Base-by-base conservation (phyloP, 805 yeast genomes). In the Groenewaldozyma salmanticensis region DNA sequence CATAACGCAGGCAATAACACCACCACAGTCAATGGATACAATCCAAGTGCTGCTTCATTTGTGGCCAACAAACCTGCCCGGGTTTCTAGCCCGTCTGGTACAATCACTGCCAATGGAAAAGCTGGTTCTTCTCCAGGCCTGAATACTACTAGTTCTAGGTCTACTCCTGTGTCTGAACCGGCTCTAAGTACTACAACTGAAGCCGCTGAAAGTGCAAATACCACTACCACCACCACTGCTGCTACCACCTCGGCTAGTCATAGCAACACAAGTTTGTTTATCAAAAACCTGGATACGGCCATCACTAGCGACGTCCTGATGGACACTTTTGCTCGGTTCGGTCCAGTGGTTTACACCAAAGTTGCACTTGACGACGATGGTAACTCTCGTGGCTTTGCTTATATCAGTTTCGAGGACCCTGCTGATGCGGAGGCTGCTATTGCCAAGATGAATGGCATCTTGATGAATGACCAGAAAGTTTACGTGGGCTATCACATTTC, bases 401-500 rank as follows among this genome's bases (percentile, higher is more conserved):
- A 82, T 59, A 72, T 83, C 15, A 79, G 81, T 46, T 82, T 70
- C 54, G 64, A 70, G 38, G 61, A 66, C 42, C 71, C 74, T 36
- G 67, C 66, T 7, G 72, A 74, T 63, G 87, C 94, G 2, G 66
- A 77, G 34, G 57, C 60, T 18, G 86, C 90, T 31, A 77, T 81
- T 31, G 61, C 69, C 17, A 59, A 66, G 42, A 68, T 80, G 31
- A 72, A 76, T 53, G 75, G 74, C 27, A 48, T 58, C 4, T 56
- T 71, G 31, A 63, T 65, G 46, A 47, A 49, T 34, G 54, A 49
- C 32, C 40, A 41, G n/a, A 39, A 38, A 35, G 46, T 60, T 29
- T 75, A 72, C 50, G 70, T 80, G 38, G 77, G 79, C 51, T 77
- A 69, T 52, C 85, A 81, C 55, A 70, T 79, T 35, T 78, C 81